Evolutionary conservation across 768 basidiomycete genomes (phyloP), one percentile per base, ranked within the genome.

Genomic region (Leccinum subgranulosum): DNA sequence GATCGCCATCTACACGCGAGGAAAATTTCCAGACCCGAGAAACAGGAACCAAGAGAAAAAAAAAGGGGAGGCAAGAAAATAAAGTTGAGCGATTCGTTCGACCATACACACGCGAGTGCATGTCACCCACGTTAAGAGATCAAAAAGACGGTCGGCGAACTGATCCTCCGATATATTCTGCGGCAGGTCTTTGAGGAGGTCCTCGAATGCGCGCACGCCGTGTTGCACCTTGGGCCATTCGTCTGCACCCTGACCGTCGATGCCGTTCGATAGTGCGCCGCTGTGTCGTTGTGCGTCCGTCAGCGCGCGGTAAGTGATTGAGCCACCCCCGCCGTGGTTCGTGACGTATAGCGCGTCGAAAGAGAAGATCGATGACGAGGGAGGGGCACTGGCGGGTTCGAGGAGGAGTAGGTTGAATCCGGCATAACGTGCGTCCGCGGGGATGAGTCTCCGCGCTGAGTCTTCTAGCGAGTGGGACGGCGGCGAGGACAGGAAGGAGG

Each of bases 371-470:
- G 41, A 65, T 33, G 64, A 49, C 46, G 53, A 17, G 48, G 51
- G 34, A 9, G 54, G 46, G 3, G 51, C 2, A 19, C 41, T 34
- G 2, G 85, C 1, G 9, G 45, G 81, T 23, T 80, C 75, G 57
- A 93, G 76, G 57, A 92, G 80, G 57, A 92, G 75, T 28, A 92
- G 69, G 71, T 92, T 93, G 79, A 94, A 93, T 3, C 92, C 92
- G 49, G 90, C 87, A 68, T 84, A 91, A 29, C 75, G 70, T 15
- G 77, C 74, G 59, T 83, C 79, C 54, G 72, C 69, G 59, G 78
- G 75, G 51, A 79, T 71, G 54, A 85, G 75, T 64, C 67, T 74
- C 53, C 75, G 73, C 41, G 80, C 72, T 66, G 82, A 77, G 52
- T 79, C 77, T 62, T 82, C 76, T 50, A 89, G 71, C 29, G 78